Evolutionary conservation across 2,329 filamentous ascomycete species (phyloP).

Genomic region (Aspergillus ochraceoroseus): DNA sequence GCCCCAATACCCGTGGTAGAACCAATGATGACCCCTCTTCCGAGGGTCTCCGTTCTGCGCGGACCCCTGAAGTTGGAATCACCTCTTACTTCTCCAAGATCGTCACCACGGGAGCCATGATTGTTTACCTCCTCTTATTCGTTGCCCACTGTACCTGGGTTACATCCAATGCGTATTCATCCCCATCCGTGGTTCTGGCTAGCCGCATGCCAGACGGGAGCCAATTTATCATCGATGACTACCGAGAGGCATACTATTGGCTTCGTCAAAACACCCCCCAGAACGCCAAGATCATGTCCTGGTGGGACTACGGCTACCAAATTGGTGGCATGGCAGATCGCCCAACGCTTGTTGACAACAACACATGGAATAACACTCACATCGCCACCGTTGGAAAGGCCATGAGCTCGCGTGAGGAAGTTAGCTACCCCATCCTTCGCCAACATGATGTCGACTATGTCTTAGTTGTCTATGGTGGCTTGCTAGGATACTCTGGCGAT

Average conservation of each 20-base stretch:
- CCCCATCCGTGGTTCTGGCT: conserved; percentile 91
- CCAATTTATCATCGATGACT: conserved; percentile 98
- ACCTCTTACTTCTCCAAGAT: conserved; percentile 75
- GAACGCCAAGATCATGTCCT: conserved; percentile 98
- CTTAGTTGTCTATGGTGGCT: conserved; percentile 91
- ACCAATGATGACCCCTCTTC: conserved; percentile 35
- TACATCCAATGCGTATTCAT: conserved; percentile 97
- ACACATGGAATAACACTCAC: conserved; percentile 99
- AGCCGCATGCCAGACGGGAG: conserved; percentile 88
- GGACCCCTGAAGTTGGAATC: conserved; percentile 72
- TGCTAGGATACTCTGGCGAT: conserved; percentile 94
- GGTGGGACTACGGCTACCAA: conserved; percentile 99
- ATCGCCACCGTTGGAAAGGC: conserved; percentile 98
- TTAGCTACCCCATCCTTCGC: conserved; percentile 97
- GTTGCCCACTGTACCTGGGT: conserved; percentile 99
- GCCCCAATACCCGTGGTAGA: conserved; percentile 46
- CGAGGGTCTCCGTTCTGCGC: conserved; percentile 60
- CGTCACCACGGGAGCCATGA: conserved; percentile 66
- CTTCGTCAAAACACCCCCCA: conserved; percentile 92
- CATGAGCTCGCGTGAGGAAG: conserved; percentile 95
- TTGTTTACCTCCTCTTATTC: conserved; percentile 82
- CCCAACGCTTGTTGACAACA: conserved; percentile 96
- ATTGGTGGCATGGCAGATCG: conserved; percentile 99
- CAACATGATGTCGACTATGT: conserved; percentile 99
- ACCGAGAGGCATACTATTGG: conserved; percentile 99